phyloP scores from a whole-genome alignment of 169 alveolate genomes.

The Eimeria sp. region DNA sequence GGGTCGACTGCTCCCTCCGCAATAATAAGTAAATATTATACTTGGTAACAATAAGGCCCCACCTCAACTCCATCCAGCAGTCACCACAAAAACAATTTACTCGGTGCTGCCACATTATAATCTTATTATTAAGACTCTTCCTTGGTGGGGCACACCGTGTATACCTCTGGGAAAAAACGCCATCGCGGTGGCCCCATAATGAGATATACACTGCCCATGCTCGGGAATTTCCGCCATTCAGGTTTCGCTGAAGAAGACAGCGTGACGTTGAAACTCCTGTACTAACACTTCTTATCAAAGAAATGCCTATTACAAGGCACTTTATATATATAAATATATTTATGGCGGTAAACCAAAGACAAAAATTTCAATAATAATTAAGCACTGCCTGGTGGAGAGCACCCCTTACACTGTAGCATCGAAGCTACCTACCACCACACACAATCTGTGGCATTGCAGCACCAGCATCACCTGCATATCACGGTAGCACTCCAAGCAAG shows the following conservation, averaged over 20 bases:
- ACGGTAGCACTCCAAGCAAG: background rate
- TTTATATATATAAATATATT: background rate
- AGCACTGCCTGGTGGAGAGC: background rate
- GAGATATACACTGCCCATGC: background rate
- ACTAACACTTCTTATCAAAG: background rate
- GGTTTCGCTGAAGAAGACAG: background rate
- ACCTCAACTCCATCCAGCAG: background rate
- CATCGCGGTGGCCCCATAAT: background rate
- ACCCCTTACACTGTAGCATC: background rate
- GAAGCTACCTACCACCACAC: background rate
- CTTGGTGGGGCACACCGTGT: background rate
- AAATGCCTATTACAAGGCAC: background rate
- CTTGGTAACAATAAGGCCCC: background rate
- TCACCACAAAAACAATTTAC: background rate
- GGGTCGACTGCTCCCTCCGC: background rate
- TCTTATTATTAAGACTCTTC: background rate
- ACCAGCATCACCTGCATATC: background rate
- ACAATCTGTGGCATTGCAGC: background rate
- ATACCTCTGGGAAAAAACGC: background rate
- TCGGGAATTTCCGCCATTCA: background rate
- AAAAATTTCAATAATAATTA: no score
- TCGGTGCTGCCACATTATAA: background rate
- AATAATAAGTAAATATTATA: background rate
- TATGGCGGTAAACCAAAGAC: background rate
- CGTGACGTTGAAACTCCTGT: background rate